Evolutionary conservation across 345 rosid species (phyloP), one percentile per base, ranked within the genome.

Genomic region (Ceriops decandra): DNA sequence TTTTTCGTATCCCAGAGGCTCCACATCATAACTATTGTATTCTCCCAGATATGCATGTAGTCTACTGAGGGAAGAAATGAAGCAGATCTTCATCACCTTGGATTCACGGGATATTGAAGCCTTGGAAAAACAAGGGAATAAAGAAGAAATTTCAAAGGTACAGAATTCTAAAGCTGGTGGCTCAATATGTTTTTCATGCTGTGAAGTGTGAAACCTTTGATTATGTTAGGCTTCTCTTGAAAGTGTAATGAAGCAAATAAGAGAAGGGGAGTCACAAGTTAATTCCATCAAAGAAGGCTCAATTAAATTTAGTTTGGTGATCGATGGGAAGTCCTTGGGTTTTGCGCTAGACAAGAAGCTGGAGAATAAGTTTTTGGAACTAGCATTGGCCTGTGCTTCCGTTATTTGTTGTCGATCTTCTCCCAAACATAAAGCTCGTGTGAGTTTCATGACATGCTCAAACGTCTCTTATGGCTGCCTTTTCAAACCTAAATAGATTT

Each of bases 341-440:
- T 82, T 73, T 84, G 96, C 85, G 52, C 75, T 91, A 63, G 82
- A 71, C 35, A 65, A 76, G 66, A 42, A 63, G 59, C 79, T 93
- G 73, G 73, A 85, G 66, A 75, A 78, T 53, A 46, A 33, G 2
- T 91, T 93, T 69, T 79, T 91, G 75, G 82, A 84, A 1, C 93
- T 93, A 64, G 91, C 98, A 7, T 71, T 49, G 26, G 33, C 27
- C 2, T 93, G 98, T 70, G 82, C 68, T 60, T 76, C 98, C 72
- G 96, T 93, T 67, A 76, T 93, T 74, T 93, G 97, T 62, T 93
- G 98, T 38, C 92, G 90, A 38, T 88, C 96, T 74, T 82, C 98
- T 0, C 98, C 97, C 27, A 91, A 89, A 75, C 97, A 93, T 76
- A 93, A 93, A 82, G 98, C 98, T 63, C 90, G 84, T 60, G 98